Evolutionary conservation across 345 rosid genomes (phyloP), one percentile per base, ranked within the genome.

Genomic region (Arabidopsis suecica): DNA sequence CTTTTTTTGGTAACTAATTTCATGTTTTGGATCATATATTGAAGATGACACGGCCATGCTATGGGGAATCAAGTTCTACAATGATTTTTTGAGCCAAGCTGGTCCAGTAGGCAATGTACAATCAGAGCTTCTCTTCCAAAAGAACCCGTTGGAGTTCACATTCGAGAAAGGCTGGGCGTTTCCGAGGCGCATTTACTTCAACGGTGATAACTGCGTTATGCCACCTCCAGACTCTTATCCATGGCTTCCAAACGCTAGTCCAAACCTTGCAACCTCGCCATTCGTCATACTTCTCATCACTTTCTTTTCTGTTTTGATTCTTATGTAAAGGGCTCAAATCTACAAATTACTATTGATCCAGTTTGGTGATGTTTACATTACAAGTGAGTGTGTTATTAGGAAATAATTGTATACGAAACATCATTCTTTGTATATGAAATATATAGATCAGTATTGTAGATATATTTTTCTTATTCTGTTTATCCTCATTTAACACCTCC

Each of bases 121-220:
- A 77, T 85, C 96, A 9, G 98, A 93, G 82, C 69, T 91, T 65
- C 92, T 93, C 7, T 91, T 93, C 83, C 87, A 50, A 16, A 93
- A 93, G 84, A 87, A 91, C 58, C 62, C 66, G 34, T 61, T 78
- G 9, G 82, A 85, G 28, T 91, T 91, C 78, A 91, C 96, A 44
- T 84, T 89, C 1, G 89, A 86, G 23, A 87, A 91, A 78, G 96
- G 98, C 59, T 93, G 98, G 97, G 98, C 88, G 28, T 91, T 91
- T 79, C 98, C 98, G 0, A 84, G 92, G 68, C 87, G 92, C 64
- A 80, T 93, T 64, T 91, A 93, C 69, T 93, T 93, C 84, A 93
- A 93, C 57, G 98, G 97, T 1, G 98, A 93, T 58, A 83, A 83
- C 58, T 93, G 98, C 16, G 91, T 93, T 41, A 87, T 91, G 97